Conservation (phyloP, 1,284 basidiomycete genomes). For the Ustilago bromivora region DNA sequence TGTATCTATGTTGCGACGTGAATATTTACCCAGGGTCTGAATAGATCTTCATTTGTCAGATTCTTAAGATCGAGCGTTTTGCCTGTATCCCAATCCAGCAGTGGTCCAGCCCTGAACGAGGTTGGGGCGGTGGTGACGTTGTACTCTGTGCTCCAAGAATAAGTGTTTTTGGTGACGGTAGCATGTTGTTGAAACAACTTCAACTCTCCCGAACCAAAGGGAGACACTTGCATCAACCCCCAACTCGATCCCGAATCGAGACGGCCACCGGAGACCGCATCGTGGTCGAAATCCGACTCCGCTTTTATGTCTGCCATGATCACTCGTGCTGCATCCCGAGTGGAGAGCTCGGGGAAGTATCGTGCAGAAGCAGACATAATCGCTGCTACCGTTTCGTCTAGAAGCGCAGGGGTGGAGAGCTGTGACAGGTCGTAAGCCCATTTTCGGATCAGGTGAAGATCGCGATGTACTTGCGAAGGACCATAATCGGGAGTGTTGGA, state of each 20-base stretch:
- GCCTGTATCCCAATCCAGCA: constrained; percentile 61
- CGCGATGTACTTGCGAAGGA: constrained; percentile 50
- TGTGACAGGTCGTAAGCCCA: constrained; percentile 62
- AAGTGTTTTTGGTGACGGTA: constrained; percentile 41
- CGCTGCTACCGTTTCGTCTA: constrained; percentile 64
- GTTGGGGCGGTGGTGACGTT: constrained; percentile 34
- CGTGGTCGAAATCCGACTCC: constrained; percentile 61
- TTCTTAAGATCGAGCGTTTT: constrained; percentile 32
- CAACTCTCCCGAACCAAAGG: constrained; percentile 53
- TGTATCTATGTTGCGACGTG: constrained; percentile 67
- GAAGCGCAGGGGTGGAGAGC: constrained; percentile 42
- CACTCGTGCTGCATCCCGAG: constrained; percentile 50
- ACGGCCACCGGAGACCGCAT: constrained; percentile 47
- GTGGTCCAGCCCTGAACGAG: constrained; percentile 30
- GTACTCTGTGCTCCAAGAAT: constrained; percentile 46
- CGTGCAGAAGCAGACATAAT: constrained; percentile 62
- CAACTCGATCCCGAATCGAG: constrained; percentile 61
- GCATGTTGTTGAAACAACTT: constrained; percentile 56
- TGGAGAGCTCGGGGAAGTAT: constrained; percentile 66
- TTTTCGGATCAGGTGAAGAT: constrained; percentile 61
- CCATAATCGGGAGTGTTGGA: constrained; percentile 60
- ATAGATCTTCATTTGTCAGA: constrained; percentile 56
- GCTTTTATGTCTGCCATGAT: constrained; percentile 67
- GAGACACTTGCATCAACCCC: constrained; percentile 65
- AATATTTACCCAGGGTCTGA: constrained; percentile 67